Evolutionary conservation across 2,329 filamentous ascomycete species (phyloP), one percentile per base, ranked within the genome.

Genomic region (Cordyceps pruinosa): DNA sequence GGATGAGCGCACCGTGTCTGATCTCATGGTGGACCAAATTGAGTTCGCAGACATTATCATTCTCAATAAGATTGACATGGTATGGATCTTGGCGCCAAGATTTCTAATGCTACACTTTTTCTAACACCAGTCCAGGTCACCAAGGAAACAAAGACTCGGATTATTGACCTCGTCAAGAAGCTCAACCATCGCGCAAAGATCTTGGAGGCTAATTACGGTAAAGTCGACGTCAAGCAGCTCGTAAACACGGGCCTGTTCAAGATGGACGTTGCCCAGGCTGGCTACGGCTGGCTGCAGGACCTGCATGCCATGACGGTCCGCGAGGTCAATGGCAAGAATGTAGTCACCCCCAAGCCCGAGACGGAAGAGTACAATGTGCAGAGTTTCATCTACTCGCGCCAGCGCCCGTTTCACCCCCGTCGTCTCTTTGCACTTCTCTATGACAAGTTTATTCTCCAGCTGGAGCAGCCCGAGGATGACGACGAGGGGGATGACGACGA

Each of bases 31-130:
- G 0, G 87, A 90, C 62, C 87, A 90, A 64, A 87, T 90, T 59
- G 87, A 90, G 69, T 90, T 90, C 63, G 86, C 87, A 0, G 86
- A 90, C 61, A 85, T 89, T 7, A 78, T 90, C 15, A 77, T 89
- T 4, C 71, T 89, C 21, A 90, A 90, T 71, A 90, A 90, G 68
- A 74, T 81, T 6, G 85, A 89, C 59, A 80, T 83, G 59, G 82
- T 88, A 15, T 21, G 21, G 9, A 21, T 21, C 39, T 42, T 23
- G 21, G 4, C 10, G 12, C 12, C 12, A 6, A 32, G 12, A 6
- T 21, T 41, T 8, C 19, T 25, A 8, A 25, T n/a, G n/a, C 15
- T 42, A 21, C 12, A n/a, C 25, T 13, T 4, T 25, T 5, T 47
- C 23, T 1, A 8, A 0, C 17, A 19, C 13, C 15, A 5, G 12